phyloP scores from a whole-genome alignment of 345 rosid genomes.

The Syzygium grande region DNA sequence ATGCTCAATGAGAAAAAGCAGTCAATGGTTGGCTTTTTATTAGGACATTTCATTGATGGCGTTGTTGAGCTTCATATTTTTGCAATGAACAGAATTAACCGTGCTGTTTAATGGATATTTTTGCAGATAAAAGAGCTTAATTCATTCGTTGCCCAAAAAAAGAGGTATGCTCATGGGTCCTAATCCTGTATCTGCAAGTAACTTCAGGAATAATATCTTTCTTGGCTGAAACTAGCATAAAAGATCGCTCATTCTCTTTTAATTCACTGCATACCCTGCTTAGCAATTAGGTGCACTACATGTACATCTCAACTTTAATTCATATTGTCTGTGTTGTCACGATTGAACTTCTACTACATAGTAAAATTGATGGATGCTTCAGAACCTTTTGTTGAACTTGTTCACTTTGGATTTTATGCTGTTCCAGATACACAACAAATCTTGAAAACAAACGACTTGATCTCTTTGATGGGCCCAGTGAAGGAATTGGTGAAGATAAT shows the following conservation, averaged over 20 bases:
- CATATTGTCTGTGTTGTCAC: background rate
- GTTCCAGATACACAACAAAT: slow-evolving; percentile 52
- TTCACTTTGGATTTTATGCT: background rate
- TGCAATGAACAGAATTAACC: background rate
- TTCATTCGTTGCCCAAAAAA: slow-evolving; percentile 13
- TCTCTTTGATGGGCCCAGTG: slow-evolving; percentile 77
- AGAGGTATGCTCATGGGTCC: slow-evolving; percentile 2
- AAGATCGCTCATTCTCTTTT: background rate
- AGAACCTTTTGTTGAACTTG: background rate
- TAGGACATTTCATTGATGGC: background rate
- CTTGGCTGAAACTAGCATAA: background rate
- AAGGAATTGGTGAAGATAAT: slow-evolving; percentile 76
- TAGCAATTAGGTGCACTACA: background rate
- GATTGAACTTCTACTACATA: background rate
- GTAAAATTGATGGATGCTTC: background rate
- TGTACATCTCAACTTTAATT: background rate
- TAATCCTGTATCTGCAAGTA: background rate
- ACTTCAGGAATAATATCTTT: background rate
- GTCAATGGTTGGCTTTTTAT: slow-evolving; percentile 47
- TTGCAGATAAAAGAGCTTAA: slow-evolving; percentile 20
- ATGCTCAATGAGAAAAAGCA: slow-evolving; percentile 81
- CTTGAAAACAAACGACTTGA: slow-evolving; percentile 51
- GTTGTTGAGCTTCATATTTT: background rate
- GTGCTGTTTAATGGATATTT: background rate
- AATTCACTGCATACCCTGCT: background rate